Evolutionary conservation across 495 filamentous ascomycete genomes (phyloP).

Genomic region (Thozetella sp.): DNA sequence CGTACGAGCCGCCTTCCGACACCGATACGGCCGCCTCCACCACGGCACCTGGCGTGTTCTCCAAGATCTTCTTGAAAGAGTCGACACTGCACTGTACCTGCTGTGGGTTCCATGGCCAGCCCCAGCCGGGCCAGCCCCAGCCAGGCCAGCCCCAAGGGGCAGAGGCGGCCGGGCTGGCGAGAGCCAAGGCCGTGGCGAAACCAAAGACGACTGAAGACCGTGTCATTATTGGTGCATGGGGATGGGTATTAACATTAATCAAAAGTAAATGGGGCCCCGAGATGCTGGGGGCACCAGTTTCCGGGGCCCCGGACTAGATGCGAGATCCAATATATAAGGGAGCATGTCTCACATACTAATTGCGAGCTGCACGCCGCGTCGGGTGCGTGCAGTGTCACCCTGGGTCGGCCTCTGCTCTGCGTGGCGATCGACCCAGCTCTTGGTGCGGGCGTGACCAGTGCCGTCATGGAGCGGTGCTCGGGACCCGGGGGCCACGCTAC

Average conservation of each 20-base stretch:
- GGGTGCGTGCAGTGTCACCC: not conserved
- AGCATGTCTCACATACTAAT: not conserved
- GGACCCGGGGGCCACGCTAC: not conserved
- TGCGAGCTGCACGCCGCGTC: not conserved
- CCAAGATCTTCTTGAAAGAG: constrained; percentile 23
- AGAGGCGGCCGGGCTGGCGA: not conserved
- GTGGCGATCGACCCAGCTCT: not conserved
- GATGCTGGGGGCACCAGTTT: not conserved
- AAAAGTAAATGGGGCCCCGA: not conserved
- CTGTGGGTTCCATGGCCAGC: not conserved
- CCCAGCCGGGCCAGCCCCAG: not conserved
- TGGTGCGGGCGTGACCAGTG: not conserved
- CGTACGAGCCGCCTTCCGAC: constrained; percentile 29
- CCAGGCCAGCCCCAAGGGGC: not conserved
- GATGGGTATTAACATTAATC: constrained; percentile 3
- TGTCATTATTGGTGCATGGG: constrained; percentile 5
- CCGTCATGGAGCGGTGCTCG: not conserved
- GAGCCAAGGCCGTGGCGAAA: not conserved
- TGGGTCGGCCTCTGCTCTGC: not conserved
- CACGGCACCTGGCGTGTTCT: constrained; percentile 16
- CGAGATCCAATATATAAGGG: not conserved
- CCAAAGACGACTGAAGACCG: not conserved
- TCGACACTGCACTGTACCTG: constrained; percentile 16
- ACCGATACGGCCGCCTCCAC: constrained; percentile 31
- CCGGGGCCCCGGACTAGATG: not conserved